Percentiles rank a stretch among this genome's conserved stretches.
phyloP scores from a whole-genome alignment of 1,284 basidiomycete species.

The Cryptococcus sp. region DNA sequence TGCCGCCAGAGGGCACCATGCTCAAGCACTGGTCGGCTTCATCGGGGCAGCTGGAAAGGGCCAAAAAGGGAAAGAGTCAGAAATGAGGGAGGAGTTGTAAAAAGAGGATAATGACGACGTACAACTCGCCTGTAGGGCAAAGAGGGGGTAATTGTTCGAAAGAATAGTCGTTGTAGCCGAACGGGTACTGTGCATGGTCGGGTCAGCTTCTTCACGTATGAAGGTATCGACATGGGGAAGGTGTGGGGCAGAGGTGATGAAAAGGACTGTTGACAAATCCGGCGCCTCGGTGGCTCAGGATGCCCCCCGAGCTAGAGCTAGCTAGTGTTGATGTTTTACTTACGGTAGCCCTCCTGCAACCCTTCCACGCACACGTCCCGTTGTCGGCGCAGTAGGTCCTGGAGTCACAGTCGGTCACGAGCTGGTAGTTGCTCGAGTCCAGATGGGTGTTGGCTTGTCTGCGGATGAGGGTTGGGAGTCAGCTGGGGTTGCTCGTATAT shows the following conservation, averaged over 20 bases:
- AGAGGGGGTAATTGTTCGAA: slow-evolving; percentile 57
- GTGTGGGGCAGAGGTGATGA: no score
- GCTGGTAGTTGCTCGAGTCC: slow-evolving; percentile 68
- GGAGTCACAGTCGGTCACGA: slow-evolving; percentile 70
- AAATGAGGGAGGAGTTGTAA: neutral
- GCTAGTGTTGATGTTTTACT: no score
- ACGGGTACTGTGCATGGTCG: slow-evolving; percentile 40
- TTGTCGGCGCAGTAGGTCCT: slow-evolving; percentile 63
- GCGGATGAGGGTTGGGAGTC: neutral
- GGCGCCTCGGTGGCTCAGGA: neutral
- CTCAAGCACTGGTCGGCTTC: slow-evolving; percentile 69
- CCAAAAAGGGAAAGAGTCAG: neutral
- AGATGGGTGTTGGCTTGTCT: slow-evolving; percentile 59
- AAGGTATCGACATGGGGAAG: neutral
- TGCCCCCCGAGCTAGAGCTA: neutral
- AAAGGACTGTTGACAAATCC: no score
- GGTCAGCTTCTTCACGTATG: slow-evolving; percentile 2
- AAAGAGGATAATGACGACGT: slow-evolving; percentile 10
- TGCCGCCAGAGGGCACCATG: slow-evolving; percentile 60
- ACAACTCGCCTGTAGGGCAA: slow-evolving; percentile 57
- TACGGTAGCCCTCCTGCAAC: slow-evolving; percentile 71
- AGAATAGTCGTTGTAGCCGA: slow-evolving; percentile 44
- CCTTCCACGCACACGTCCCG: slow-evolving; percentile 60
- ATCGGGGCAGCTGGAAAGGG: slow-evolving; percentile 70
- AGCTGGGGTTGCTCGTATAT: neutral